phyloP scores from a whole-genome alignment of 2,329 filamentous ascomycete species.

The Aspergillus sp. region DNA sequence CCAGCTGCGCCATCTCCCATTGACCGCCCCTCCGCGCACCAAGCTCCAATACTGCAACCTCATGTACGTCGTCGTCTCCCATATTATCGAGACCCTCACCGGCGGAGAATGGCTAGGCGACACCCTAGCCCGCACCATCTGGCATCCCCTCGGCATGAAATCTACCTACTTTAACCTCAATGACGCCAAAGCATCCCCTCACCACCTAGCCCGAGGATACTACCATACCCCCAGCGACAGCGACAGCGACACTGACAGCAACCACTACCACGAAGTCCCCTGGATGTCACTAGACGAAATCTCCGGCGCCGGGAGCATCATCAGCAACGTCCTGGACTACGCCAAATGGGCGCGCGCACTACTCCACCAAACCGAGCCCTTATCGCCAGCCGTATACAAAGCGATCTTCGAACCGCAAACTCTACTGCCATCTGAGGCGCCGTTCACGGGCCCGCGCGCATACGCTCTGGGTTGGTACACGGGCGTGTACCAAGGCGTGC shows the following conservation, averaged over 20 bases:
- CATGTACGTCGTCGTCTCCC: conserved; percentile 53
- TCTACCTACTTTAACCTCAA: conserved; percentile 40
- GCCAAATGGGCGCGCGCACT: conserved; percentile 55
- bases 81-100: conserved; percentile 50
- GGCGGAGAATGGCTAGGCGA: conserved; percentile 30
- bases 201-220: conserved; percentile 29
- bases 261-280: neutral
- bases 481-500: conserved; percentile 29
- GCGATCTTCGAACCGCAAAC: neutral
- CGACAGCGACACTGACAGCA: neutral
- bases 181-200: conserved; percentile 33
- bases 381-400: conserved; percentile 16
- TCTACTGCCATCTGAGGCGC: neutral
- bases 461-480: conserved; percentile 26
- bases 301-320: conserved; percentile 24
- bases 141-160: conserved; percentile 46
- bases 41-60: conserved; percentile 56
- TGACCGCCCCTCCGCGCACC: conserved; percentile 45
- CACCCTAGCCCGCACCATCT: conserved; percentile 39
- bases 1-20: conserved; percentile 47
- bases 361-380: conserved; percentile 43
- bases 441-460: conserved; percentile 6
- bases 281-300: neutral
- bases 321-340: conserved; percentile 45
- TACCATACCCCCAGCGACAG: conserved; percentile 11